These are phyloP conservation scores for Kluyveromyces marxianus DNA, from an alignment of 1,139 yeast genomes.

Conservation along the genomic window DNA sequence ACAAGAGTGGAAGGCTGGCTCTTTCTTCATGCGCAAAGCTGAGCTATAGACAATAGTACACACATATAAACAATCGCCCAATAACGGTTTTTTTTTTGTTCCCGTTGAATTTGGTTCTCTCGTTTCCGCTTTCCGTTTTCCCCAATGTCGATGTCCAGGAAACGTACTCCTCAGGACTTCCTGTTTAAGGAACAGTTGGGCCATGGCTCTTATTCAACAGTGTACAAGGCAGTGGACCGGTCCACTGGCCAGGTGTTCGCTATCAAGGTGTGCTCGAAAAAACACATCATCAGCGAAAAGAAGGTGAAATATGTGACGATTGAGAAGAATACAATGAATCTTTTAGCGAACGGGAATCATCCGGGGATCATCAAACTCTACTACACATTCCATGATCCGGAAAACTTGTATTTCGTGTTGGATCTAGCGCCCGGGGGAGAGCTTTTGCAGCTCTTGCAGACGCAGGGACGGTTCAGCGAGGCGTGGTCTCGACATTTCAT, in stretches of 20 bases:
- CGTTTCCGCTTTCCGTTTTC: background rate
- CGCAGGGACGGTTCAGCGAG: constrained; percentile 72
- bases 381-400: constrained; percentile 90
- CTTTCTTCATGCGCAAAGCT: too few species aligned
- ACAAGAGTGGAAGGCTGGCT: too few species aligned
- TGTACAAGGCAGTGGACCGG: constrained; percentile 70
- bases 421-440: constrained; percentile 95
- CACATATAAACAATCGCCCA: too few species aligned
- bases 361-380: constrained; percentile 84
- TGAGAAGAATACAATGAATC: constrained; percentile 84
- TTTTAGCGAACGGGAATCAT: constrained; percentile 59
- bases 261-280: constrained; percentile 81
- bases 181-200: constrained; percentile 83
- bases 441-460: constrained; percentile 67
- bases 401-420: constrained; percentile 80
- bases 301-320: constrained; percentile 94
- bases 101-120: too few species aligned
- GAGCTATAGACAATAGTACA: too few species aligned
- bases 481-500: constrained; percentile 66
- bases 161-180: constrained; percentile 74
- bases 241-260: constrained; percentile 55
- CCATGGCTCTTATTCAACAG: constrained; percentile 95
- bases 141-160: constrained; percentile 32
- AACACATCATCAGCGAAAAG: constrained; percentile 90
- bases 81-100: too few species aligned